phyloP scores from a whole-genome alignment of 106 monocot genomes.

The Phalaenopsis aphrodite region DNA sequence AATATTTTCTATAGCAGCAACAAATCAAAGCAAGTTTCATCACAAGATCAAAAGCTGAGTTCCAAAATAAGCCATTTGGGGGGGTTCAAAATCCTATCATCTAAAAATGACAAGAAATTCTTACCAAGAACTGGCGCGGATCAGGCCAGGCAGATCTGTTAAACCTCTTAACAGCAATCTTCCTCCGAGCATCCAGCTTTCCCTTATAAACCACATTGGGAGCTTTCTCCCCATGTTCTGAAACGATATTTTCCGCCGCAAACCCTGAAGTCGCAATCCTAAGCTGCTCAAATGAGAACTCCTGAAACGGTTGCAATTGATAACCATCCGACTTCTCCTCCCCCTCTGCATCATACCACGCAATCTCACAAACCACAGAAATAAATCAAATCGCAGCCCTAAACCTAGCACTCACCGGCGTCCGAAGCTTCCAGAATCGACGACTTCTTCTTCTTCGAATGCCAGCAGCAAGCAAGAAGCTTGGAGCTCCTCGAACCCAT shows the following conservation, averaged over 20 bases:
- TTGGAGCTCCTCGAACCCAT: slow-evolving; percentile 66
- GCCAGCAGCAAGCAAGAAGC: slow-evolving; percentile 45
- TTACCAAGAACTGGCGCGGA: slow-evolving; percentile 87
- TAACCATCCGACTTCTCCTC: slow-evolving; percentile 43
- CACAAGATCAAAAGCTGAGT: not conserved
- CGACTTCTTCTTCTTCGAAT: slow-evolving; percentile 32
- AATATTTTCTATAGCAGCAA: not conserved
- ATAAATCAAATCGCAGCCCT: slow-evolving; percentile 5
- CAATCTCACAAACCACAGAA: slow-evolving; percentile 7
- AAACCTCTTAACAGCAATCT: slow-evolving; percentile 85
- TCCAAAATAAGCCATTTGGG: not conserved
- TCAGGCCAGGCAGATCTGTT: slow-evolving; percentile 94
- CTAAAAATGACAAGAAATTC: slow-evolving; percentile 9
- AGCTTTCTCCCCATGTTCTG: slow-evolving; percentile 90
- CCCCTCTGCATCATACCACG: slow-evolving; percentile 21
- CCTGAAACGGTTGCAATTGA: slow-evolving; percentile 66
- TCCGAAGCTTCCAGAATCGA: slow-evolving; percentile 42
- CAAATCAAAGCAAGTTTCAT: not conserved
- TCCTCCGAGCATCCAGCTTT: slow-evolving; percentile 74
- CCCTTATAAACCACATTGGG: slow-evolving; percentile 96
- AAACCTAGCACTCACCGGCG: slow-evolving; percentile 23
- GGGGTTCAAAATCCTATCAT: not conserved
- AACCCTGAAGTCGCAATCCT: slow-evolving; percentile 82
- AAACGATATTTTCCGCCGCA: slow-evolving; percentile 78
- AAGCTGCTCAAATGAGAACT: slow-evolving; percentile 82